Percentiles rank a stretch among this genome's conserved stretches.
phyloP scores from a whole-genome alignment of 2,329 filamentous ascomycete species.

The Claviceps lovelessii region DNA sequence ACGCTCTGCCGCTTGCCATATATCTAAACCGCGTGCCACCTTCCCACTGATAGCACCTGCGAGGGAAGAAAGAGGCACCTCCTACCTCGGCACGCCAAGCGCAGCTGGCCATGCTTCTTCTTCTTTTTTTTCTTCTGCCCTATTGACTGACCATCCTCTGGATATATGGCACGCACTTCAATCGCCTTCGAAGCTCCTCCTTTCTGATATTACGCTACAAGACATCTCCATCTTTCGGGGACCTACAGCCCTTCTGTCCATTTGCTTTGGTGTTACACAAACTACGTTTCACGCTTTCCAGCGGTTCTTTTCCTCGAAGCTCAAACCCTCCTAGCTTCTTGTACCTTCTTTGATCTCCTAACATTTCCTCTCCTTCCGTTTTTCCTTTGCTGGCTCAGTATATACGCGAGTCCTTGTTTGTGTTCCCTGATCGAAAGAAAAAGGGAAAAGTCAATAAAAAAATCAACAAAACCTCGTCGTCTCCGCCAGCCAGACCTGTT shows the following conservation, averaged over 20 bases:
- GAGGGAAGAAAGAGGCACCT: constrained; percentile 4
- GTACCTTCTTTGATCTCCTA: neutral
- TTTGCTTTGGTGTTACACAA: constrained; percentile 12
- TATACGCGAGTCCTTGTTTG: neutral
- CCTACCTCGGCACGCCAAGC: constrained; percentile 2
- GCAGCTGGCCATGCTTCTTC: neutral
- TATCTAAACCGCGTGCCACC: constrained; percentile 2
- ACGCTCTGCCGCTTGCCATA: neutral
- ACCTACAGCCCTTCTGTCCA: constrained; percentile 5
- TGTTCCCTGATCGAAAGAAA: neutral
- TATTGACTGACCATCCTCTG: neutral
- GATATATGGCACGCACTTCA: neutral
- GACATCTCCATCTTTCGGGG: neutral
- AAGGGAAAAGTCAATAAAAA: neutral
- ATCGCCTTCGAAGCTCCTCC: constrained; percentile 7
- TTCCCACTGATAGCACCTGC: constrained; percentile 3
- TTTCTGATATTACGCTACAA: constrained; percentile 1
- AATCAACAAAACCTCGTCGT: neutral
- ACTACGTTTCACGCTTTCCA: constrained; percentile 13
- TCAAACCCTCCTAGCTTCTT: constrained; percentile 2
- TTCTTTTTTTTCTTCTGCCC: neutral
- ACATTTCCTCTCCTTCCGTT: neutral
- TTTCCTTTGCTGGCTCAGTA: neutral
- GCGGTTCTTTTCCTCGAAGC: constrained; percentile 7
- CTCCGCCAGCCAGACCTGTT: neutral